phyloP scores from a whole-genome alignment of 192 early-diverging fungal species.

The Entomortierella beljakovae region DNA sequence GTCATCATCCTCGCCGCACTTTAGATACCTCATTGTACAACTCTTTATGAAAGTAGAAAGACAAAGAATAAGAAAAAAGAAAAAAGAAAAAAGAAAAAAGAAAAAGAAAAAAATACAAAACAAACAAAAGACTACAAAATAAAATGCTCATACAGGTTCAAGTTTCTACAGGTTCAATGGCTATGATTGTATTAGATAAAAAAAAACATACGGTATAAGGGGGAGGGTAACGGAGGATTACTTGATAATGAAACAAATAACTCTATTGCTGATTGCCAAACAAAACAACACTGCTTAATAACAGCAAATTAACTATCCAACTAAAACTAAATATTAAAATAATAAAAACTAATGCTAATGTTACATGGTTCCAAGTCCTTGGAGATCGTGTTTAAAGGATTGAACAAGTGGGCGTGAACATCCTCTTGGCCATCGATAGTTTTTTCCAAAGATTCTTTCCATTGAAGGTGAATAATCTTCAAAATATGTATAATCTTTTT shows the following conservation, averaged over 20 bases:
- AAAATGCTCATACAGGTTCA: too few relatives aligned
- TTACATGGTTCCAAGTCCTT: slow-evolving; percentile 40
- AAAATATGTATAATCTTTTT: slow-evolving; percentile 60
- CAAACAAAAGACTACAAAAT: slow-evolving; percentile 8
- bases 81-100: background rate
- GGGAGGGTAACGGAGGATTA: too few relatives aligned
- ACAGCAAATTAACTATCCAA: too few relatives aligned
- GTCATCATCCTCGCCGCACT: slow-evolving; percentile 52
- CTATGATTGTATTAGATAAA: too few relatives aligned
- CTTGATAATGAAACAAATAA: too few relatives aligned
- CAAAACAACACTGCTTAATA: too few relatives aligned
- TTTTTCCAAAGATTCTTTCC: slow-evolving; percentile 54
- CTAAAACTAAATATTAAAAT: background rate
- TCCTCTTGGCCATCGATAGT: slow-evolving; percentile 62
- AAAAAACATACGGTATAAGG: too few relatives aligned
- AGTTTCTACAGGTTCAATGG: too few relatives aligned
- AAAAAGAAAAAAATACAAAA: background rate
- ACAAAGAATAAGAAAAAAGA: background rate
- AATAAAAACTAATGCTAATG: background rate
- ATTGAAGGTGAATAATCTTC: slow-evolving; percentile 56
- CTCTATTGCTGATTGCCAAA: too few relatives aligned
- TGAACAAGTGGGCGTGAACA: slow-evolving; percentile 59
- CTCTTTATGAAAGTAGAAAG: too few relatives aligned
- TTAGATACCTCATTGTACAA: slow-evolving; percentile 2
- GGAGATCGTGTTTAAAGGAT: slow-evolving; percentile 53